Conservation (phyloP, 345 rosid genomes). For the Acer negundo region DNA sequence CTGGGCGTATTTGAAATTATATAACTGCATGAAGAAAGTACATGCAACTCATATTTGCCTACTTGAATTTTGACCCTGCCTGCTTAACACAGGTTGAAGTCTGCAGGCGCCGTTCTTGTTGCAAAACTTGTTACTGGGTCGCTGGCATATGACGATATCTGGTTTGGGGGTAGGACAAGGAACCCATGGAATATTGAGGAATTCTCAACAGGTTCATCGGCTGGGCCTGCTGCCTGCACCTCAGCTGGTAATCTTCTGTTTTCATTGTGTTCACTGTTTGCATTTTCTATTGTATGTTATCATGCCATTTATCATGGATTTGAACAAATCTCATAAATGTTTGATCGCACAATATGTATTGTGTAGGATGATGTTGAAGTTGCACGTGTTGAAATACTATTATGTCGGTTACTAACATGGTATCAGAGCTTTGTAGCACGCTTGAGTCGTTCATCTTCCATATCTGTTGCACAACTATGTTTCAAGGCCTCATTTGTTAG, state of each 20-base stretch:
- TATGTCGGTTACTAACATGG: too few relatives aligned
- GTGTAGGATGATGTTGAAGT: not conserved
- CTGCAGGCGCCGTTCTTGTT: slow-evolving; percentile 86
- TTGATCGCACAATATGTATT: not conserved
- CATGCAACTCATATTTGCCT: not conserved
- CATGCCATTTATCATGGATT: not conserved
- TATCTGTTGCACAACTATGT: not conserved
- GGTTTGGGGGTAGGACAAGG: slow-evolving; percentile 88
- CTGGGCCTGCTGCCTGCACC: slow-evolving; percentile 92
- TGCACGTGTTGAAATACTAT: too few relatives aligned
- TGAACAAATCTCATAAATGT: not conserved
- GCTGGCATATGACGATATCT: slow-evolving; percentile 84
- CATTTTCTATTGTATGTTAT: not conserved
- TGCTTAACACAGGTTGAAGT: slow-evolving; percentile 46
- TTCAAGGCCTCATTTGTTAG: not conserved
- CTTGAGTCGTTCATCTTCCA: not conserved
- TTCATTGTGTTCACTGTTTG: not conserved
- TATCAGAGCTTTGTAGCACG: not conserved
- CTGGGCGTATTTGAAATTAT: not conserved
- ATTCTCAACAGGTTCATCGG: slow-evolving; percentile 87
- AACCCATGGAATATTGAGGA: slow-evolving; percentile 96
- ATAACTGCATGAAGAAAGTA: not conserved
- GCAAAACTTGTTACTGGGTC: slow-evolving; percentile 87
- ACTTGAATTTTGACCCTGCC: not conserved
- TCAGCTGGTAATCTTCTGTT: slow-evolving; percentile 60